Base-by-base conservation (phyloP, 2,329 filamentous ascomycete species). In the Xylariales sp. region DNA sequence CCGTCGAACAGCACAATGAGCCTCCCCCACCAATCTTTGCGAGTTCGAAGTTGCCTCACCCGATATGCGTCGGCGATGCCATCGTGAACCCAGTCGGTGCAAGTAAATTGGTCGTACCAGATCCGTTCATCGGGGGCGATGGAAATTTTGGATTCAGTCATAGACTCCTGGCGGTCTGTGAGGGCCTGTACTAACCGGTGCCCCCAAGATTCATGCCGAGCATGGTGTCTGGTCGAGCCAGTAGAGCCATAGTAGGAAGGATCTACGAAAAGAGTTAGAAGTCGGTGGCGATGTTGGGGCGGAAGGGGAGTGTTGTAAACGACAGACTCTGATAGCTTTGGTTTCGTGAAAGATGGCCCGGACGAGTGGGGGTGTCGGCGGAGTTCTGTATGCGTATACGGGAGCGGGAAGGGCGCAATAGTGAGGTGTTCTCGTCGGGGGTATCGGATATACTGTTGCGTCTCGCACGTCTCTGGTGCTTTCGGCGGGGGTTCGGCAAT, bases 91-190 rank as follows among this genome's bases (percentile, higher is more conserved):
- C 96, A 99, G 79, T 99, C 95, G 63, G 93, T 97, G 6, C 93
- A 97, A 5, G 94, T 97, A 76, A 97, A 97, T 80, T 99, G 96
- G 83, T 99, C 96, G 81, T 98, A 98, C 96, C 96, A 98, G 9
- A 97, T 92, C 68, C 96, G 90, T 73, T 98, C 94, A 76, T 97
- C 93, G 58, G 90, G 83, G 73, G 89, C 90, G 9, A 91, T 81
- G 4, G 89, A 90, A 41, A 85, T 82, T 75, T 90, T 92, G 56
- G 90, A 90, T 69, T 91, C 89, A 69, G 84, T 80, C 80, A 90
- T 82, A 68, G 85, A 85, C 36, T 86, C 84, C 74, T 85, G 86
- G 70, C 84, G 83, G 74, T 86, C 89, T 65, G 81, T 83, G 64
- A 92, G 82, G 61, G 88, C 90, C 67, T 86, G 86, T 67, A 87